Conservation (phyloP, 2,329 filamentous ascomycete genomes). For the Cyphellophora attinorum region DNA sequence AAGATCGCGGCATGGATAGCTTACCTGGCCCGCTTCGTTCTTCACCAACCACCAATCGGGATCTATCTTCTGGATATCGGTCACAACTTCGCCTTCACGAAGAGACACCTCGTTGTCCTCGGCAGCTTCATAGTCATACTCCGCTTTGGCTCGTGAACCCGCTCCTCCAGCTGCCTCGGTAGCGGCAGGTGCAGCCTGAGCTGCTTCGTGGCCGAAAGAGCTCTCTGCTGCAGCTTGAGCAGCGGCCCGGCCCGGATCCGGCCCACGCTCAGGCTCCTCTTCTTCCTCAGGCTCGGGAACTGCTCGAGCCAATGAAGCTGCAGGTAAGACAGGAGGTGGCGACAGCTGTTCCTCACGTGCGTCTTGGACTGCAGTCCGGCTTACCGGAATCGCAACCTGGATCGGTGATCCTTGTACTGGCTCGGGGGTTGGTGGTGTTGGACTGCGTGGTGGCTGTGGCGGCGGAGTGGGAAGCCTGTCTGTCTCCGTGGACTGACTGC, state of each 20-base stretch:
- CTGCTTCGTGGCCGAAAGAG: conserved; percentile 35
- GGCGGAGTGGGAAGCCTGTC: conserved; percentile 34
- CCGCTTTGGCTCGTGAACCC: conserved; percentile 58
- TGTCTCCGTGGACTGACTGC: conserved; percentile 37
- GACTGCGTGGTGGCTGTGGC: conserved; percentile 32
- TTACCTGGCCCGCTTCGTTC: conserved; percentile 66
- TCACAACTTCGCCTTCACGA: conserved; percentile 76
- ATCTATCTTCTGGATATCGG: conserved; percentile 92
- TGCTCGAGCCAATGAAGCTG: conserved; percentile 48
- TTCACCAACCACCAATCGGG: conserved; percentile 98
- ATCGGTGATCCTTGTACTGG: conserved; percentile 65
- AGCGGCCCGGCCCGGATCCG: conserved; percentile 52
- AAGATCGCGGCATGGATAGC: conserved; percentile 12
- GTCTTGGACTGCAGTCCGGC: conserved; percentile 37
- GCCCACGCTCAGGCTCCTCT: conserved; percentile 53
- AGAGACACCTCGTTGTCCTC: conserved; percentile 96
- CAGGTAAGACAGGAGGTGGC: conserved; percentile 44
- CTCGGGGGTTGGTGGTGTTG: conserved; percentile 39
- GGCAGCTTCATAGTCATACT: conserved; percentile 95
- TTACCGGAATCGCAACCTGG: conserved; percentile 76
- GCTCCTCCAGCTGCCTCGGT: conserved; percentile 19
- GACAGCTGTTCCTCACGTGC: conserved; percentile 31
- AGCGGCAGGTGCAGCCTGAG: conserved; percentile 29
- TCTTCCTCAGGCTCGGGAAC: conserved; percentile 49
- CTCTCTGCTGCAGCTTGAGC: conserved; percentile 46